phyloP scores from a whole-genome alignment of 768 basidiomycete genomes.

The Lactarius vividus region DNA sequence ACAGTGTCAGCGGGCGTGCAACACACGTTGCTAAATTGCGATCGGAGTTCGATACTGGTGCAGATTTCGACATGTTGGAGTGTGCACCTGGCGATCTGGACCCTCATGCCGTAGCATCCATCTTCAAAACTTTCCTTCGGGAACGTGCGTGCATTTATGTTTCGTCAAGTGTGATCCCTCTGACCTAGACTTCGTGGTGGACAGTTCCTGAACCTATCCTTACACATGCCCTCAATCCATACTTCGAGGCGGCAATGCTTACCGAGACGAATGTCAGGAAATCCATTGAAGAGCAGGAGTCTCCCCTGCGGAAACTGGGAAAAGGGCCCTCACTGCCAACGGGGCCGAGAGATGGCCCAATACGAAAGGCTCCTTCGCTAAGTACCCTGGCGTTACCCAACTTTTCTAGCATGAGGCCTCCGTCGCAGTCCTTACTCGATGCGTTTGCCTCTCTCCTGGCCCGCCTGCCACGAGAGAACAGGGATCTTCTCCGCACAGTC shows the following conservation, averaged over 20 bases:
- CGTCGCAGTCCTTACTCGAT: constrained; percentile 56
- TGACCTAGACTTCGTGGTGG: constrained; percentile 5
- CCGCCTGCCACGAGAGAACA: constrained; percentile 74
- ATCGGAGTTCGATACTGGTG: constrained; percentile 81
- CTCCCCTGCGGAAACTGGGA: constrained; percentile 21
- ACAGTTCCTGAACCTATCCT: constrained; percentile 86
- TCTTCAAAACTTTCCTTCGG: constrained; percentile 90
- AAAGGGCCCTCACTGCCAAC: constrained; percentile 17
- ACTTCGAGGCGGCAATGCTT: constrained; percentile 75
- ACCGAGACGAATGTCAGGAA: constrained; percentile 48
- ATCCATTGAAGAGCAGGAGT: constrained; percentile 20
- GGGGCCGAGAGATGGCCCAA: constrained; percentile 34
- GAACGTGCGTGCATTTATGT: constrained; percentile 63
- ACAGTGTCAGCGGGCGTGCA: constrained; percentile 78
- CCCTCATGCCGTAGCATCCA: constrained; percentile 89
- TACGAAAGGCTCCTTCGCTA: constrained; percentile 77
- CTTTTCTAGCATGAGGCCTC: constrained; percentile 56
- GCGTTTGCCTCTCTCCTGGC: constrained; percentile 62
- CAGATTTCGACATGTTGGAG: constrained; percentile 79
- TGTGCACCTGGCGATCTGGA: constrained; percentile 85
- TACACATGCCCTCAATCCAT: constrained; percentile 64
- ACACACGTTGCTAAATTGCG: constrained; percentile 75
- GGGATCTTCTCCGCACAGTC: constrained; percentile 80
- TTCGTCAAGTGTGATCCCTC: constrained; percentile 14
- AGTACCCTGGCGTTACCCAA: constrained; percentile 75